Base-by-base conservation (phyloP, 306 rosid species). In the Styphnolobium japonicum region DNA sequence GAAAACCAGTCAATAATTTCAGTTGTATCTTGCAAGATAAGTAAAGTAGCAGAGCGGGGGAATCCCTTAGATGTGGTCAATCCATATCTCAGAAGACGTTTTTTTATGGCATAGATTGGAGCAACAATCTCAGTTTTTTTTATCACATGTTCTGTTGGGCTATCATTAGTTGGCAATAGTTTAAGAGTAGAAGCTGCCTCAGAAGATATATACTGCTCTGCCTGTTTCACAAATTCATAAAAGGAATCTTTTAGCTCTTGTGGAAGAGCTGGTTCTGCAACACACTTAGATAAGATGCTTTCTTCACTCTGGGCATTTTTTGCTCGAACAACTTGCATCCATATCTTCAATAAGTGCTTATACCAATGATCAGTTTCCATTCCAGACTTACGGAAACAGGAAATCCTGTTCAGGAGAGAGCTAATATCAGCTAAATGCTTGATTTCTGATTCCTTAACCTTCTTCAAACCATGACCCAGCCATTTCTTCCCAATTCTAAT, bases 351-450 rank as follows among this genome's bases (percentile, higher is more conserved):
- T 48, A 90, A 75, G 77, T 73, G 76, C 66, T 90, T 90, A 78
- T 87, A 88, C 94, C 94, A 90, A 68, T 90, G 94, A 69, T 90
- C 94, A 65, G 92, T 90, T 84, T 90, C 88, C 94, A 90, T 90
- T 43, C 92, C 92, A 46, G 86, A 31, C 69, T 90, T 90, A 49
- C 94, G 90, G 42, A 74, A 84, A 75, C 80, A 71, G 48, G 89
- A 86, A 78, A 90, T 80, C 69, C 81, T 73, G 83, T 77, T 82
- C 55, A 90, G 71, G 80, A 86, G 58, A 83, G 88, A 86, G 60
- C 51, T 69, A 43, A 39, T 25, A 55, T 84, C 80, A 55, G 90
- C 89, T 58, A 90, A 84, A 73, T 88, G 86, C 81, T 71, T 75
- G 64, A 90, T 86, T 85, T 90, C 94, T 2, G 94, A 90, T 80